Evolutionary conservation across 78 protist species (phyloP), one percentile per base, ranked within the genome.

Genomic region (Dictyostelium capitatum): DNA sequence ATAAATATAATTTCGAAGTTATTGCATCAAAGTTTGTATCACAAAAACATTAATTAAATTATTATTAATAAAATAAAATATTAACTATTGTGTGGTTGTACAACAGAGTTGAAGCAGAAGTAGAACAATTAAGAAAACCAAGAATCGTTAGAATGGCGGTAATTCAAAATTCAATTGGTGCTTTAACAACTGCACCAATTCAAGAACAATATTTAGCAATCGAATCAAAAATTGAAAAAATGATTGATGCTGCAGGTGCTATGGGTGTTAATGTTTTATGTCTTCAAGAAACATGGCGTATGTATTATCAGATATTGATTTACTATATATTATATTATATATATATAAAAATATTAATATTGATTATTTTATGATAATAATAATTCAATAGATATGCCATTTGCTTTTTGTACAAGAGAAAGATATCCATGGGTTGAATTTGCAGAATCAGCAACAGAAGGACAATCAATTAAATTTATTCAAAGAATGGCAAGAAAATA

Each of bases 371-470:
- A 9, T n/a, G n/a, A n/a, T n/a, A n/a, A n/a, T n/a, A n/a, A n/a
- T n/a, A n/a, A n/a, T n/a, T n/a, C n/a, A n/a, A n/a, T n/a, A n/a
- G 91, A 96, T 74, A 94, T 89, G 94, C 98, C 98, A 19, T 98
- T 97, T 43, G 96, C 97, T 73, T 96, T 98, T 79, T 98, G 99
- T 92, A 98, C 99, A 28, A 69, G 99, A n/a, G 99, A 98, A 74
- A 95, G 95, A 83, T 62, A 70, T 53, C 99, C 99, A 70, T 98
- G 98, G 99, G 72, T 75, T 41, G 97, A 97, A 82, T 92, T 97
- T 57, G 98, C 99, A 17, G 97, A 97, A 90, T 53, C 85, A 14
- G 97, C 96, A n/a, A 80, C 77, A 54, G 87, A 79, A 32, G 99
- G 99, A 56, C 92, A 53, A 65, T 70, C 97, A 19, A 79, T 96